Evolutionary conservation across 2,329 filamentous ascomycete genomes (phyloP), one percentile per base, ranked within the genome.

Genomic region (Colletotrichum musae): DNA sequence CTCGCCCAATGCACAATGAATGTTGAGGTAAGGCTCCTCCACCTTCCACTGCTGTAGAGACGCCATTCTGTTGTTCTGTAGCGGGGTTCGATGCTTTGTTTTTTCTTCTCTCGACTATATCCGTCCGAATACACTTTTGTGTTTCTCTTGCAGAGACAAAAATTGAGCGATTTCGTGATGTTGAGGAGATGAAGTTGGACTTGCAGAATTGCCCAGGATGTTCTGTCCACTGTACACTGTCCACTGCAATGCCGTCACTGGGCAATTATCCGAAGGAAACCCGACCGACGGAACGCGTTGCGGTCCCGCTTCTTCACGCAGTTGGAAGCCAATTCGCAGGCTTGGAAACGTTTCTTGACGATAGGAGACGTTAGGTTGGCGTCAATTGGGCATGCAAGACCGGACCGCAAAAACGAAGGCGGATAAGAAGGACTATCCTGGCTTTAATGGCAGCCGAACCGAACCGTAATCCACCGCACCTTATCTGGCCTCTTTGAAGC

Each of bases 1-100:
- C 80, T 95, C 93, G 72, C 91, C 92, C 36, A 95, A 86, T 15
- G 82, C 84, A 81, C 92, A 94, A 72, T 88, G 86, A 64, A 88
- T 81, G 73, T 90, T 83, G 71, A 95, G 84, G 80, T 87, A 89
- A 6, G 87, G 86, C 79, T 85, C 77, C 52, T 77, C 81, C 71
- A 86, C 83, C 64, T 81, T 81, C 88, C 87, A 89, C 70, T 82
- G 79, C 72, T 88, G 82, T 32, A 85, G 73, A 21, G 74, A 71
- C 58, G 81, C 74, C 79, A 83, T 82, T 58, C 65, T 70, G 50
- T 47, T 36, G 63, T 26, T 32, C 28, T 48, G 13, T 45, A 18
- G 6, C 32, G 32, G 32, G 32, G 32, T 36, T 36, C 32, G 32
- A 36, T 36, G 10, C 32, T 36, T 36, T 36, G 2, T 36, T 36